Base-by-base conservation (phyloP, 2,329 filamentous ascomycete genomes). In the Cryphonectria parasitica region DNA sequence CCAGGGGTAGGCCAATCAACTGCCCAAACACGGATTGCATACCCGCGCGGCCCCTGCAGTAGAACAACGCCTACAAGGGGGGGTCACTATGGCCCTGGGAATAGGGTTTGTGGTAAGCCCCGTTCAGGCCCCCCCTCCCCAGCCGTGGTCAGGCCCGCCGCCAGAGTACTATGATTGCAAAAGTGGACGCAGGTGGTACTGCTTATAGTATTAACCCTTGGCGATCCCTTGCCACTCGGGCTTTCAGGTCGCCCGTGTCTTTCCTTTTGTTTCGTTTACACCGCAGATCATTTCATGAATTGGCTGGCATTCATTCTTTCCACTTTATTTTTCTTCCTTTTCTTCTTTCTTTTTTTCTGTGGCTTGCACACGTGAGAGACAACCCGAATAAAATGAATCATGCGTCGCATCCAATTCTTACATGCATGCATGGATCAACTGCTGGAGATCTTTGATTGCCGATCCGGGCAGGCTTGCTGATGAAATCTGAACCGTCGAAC, bases 1-100 rank as follows among this genome's bases (percentile, higher is more conserved):
- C 19, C 63, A 64, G 43, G 43, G 63, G 17, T 15, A 28, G 28
- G 43, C 63, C 63, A 64, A 64, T 64, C 63, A 64, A 28, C 22
- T 43, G 39, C 4, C 41, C 25, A 34, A 4, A 52, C 63, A 22
- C 41, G 63, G 39, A 34, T 25, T 19, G n/a, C 36, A 43, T 45
- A 39, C 61, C 61, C 61, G 61, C 36, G 39, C 61, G 36, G 61
- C 36, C 61, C 61, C 61, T 64, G 61, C 61, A 64, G 36, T 11
- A 64, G 25, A 31, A 2, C 17, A 28, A 13, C 39, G 34, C n/a
- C 60, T 34, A 41, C 45, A 19, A n/a, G 45, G 58, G 58, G 58
- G 17, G 60, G 31, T 19, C 60, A 31, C 19, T 62, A 34, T 31
- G 54, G 54, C 54, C 54, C 54, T 58, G 25, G 7, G 25, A 17